These are phyloP conservation scores for Panellus pusillus DNA, from an alignment of 768 basidiomycete genomes.

Conservation along the genomic window DNA sequence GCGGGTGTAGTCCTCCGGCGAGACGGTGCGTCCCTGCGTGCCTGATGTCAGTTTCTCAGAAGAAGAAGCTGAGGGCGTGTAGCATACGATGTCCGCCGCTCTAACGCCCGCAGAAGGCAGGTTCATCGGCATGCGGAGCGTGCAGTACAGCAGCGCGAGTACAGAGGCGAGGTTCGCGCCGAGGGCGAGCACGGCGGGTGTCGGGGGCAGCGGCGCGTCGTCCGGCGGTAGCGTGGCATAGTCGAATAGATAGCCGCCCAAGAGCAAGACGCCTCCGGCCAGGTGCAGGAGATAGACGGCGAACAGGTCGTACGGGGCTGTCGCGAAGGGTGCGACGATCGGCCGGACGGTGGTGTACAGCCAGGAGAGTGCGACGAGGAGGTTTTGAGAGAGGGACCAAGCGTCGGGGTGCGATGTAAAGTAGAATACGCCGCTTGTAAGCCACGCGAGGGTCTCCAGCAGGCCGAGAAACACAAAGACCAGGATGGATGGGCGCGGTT, in stretches of 20 bases:
- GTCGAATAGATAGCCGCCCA: constrained; percentile 18
- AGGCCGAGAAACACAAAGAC: constrained; percentile 18
- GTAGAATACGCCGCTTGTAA: constrained; percentile 14
- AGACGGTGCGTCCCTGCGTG: constrained; percentile 49
- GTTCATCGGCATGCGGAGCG: constrained; percentile 23
- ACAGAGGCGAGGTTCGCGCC: constrained; percentile 1
- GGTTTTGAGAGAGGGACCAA: constrained; percentile 1
- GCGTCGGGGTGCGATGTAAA: background rate
- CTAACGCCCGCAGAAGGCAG: constrained; percentile 37
- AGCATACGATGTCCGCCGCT: constrained; percentile 61
- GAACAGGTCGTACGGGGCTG: constrained; percentile 24
- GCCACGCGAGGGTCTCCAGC: constrained; percentile 21
- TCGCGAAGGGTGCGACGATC: constrained; percentile 12
- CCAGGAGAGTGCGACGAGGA: constrained; percentile 25
- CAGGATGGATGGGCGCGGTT: too few species aligned
- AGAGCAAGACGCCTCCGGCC: constrained; percentile 9
- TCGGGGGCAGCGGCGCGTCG: background rate
- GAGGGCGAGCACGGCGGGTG: background rate
- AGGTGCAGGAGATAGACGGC: constrained; percentile 22
- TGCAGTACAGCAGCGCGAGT: constrained; percentile 1
- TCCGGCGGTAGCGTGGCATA: background rate
- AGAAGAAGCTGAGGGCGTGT: background rate
- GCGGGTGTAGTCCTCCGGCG: constrained; percentile 75
- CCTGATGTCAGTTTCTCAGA: background rate
- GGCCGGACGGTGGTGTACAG: constrained; percentile 21